Percentiles rank a stretch among this genome's conserved stretches.
These are phyloP conservation scores for Phylloporus sp. DNA, from an alignment of 768 basidiomycete species.

Conservation along the genomic window DNA sequence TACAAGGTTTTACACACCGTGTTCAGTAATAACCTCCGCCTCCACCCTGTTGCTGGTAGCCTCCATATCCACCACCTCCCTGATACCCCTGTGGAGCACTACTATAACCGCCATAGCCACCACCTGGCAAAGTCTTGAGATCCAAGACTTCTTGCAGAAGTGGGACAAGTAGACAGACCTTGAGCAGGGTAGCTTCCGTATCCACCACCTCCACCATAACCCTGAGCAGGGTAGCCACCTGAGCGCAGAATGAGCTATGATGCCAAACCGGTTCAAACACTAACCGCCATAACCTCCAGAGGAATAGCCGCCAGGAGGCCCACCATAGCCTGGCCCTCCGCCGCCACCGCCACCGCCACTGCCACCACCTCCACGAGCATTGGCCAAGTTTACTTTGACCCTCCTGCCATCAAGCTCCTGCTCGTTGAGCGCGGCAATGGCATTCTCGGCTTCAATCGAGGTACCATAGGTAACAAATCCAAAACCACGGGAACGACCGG, in stretches of 20 bases:
- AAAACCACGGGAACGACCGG: slow-evolving; percentile 94
- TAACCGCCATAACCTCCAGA: slow-evolving; percentile 25
- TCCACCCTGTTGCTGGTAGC: slow-evolving; percentile 24
- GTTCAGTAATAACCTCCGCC: slow-evolving; percentile 29
- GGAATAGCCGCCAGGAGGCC: background rate
- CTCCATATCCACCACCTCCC: slow-evolving; percentile 22
- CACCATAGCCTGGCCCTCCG: background rate
- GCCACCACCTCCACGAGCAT: slow-evolving; percentile 60
- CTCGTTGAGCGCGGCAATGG: slow-evolving; percentile 78
- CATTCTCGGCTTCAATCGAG: slow-evolving; percentile 65
- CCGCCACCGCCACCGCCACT: slow-evolving; percentile 26
- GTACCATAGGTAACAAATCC: slow-evolving; percentile 84
- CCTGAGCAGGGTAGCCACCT: slow-evolving; percentile 29
- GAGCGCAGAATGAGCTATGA: slow-evolving; percentile 15
- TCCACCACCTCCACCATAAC: slow-evolving; percentile 13
- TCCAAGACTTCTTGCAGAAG: background rate
- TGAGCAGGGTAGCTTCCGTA: slow-evolving; percentile 23
- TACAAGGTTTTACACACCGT: background rate
- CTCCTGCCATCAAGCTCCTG: slow-evolving; percentile 90
- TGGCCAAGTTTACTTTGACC: slow-evolving; percentile 85
- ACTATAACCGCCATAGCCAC: slow-evolving; percentile 11
- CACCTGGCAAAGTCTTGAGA: slow-evolving; percentile 4
- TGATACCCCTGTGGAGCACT: slow-evolving; percentile 17
- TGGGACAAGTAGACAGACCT: background rate
- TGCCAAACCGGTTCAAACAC: background rate